These are phyloP conservation scores for Alternaria panax DNA, from an alignment of 2,329 filamentous ascomycete genomes.

Conservation along the genomic window DNA sequence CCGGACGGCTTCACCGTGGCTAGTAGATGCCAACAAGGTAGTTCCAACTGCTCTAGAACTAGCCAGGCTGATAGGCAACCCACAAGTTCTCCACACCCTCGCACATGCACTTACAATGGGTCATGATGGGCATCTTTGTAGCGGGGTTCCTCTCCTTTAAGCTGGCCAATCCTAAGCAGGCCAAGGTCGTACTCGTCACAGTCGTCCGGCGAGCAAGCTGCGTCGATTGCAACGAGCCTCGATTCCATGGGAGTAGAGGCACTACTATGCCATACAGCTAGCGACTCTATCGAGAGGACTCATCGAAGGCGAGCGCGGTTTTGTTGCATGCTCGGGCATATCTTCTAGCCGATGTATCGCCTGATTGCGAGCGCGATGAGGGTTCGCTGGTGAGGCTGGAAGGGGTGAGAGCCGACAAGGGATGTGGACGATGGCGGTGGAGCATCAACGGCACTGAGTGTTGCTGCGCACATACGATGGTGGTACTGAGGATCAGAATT, in stretches of 20 bases:
- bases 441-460: background rate
- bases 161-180: background rate
- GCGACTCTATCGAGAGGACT: background rate
- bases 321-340: background rate
- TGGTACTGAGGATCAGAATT: background rate
- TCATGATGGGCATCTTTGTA: background rate
- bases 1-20: background rate
- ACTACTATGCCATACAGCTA: background rate
- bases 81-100: background rate
- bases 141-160: background rate
- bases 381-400: background rate
- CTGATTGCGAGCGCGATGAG: background rate
- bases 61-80: background rate
- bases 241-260: background rate
- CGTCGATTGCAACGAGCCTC: background rate
- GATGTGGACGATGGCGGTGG: constrained; percentile 7
- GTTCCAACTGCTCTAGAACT: background rate
- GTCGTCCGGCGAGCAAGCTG: background rate
- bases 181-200: background rate
- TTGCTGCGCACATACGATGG: background rate
- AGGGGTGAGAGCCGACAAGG: background rate
- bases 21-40: background rate
- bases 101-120: background rate
- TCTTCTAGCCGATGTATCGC: background rate
- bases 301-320: background rate